Conservation (phyloP, 2,329 filamentous ascomycete species). For the Chaetomium olivaceum region DNA sequence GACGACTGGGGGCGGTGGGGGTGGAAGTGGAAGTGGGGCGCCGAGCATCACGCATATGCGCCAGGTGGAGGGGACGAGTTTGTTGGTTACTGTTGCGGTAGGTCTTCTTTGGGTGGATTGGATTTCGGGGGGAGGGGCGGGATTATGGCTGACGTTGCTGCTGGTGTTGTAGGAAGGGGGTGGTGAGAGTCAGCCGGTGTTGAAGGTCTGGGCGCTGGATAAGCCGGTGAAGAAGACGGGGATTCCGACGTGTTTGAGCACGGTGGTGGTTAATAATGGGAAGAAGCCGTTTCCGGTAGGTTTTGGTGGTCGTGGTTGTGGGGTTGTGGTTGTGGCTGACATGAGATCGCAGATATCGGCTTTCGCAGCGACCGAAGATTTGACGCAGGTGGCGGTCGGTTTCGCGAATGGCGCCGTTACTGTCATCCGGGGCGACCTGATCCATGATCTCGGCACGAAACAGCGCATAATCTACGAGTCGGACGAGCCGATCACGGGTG, state of each 20-base stretch:
- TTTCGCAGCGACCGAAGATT: slow-evolving; percentile 81
- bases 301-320: slow-evolving; percentile 11
- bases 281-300: slow-evolving; percentile 81
- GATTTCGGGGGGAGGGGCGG: neutral
- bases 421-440: slow-evolving; percentile 87
- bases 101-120: slow-evolving; percentile 27
- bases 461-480: slow-evolving; percentile 96
- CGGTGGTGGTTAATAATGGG: slow-evolving; percentile 82
- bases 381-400: slow-evolving; percentile 90
- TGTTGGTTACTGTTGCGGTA: slow-evolving; percentile 79
- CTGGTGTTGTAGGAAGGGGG: slow-evolving; percentile 7
- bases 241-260: slow-evolving; percentile 83
- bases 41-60: slow-evolving; percentile 80
- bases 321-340: slow-evolving; percentile 10
- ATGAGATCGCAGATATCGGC: slow-evolving; percentile 67
- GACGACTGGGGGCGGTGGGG: slow-evolving; percentile 40
- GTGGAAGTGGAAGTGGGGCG: slow-evolving; percentile 55
- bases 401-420: slow-evolving; percentile 96
- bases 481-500: slow-evolving; percentile 91
- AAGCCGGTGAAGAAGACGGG: slow-evolving; percentile 93
- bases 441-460: slow-evolving; percentile 91
- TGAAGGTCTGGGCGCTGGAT: slow-evolving; percentile 98
- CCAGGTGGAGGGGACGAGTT: slow-evolving; percentile 82
- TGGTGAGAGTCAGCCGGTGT: slow-evolving; percentile 63
- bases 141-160: slow-evolving; percentile 26